These are phyloP conservation scores for Cynara cardunculus DNA, from an alignment of 129 eudicot genomes.

Conservation along the genomic window DNA sequence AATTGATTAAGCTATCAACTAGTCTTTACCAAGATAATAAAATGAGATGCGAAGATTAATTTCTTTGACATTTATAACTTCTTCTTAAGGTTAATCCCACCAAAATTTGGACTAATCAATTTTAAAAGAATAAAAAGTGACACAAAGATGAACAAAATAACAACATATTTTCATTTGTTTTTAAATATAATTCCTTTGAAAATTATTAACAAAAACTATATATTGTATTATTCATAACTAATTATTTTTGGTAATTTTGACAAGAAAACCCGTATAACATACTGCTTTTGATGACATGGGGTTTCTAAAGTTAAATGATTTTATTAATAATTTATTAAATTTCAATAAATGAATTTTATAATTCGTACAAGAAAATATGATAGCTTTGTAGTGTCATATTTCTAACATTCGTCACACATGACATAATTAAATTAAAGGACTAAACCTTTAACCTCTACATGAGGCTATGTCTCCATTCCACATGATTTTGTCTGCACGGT, in stretches of 20 bases:
- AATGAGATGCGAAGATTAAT: no score
- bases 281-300: background rate
- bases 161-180: background rate
- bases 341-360: no score
- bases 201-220: no score
- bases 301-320: no score
- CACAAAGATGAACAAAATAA: background rate
- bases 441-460: background rate
- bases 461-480: constrained; percentile 20
- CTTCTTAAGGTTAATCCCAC: no score
- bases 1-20: no score
- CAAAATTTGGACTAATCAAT: no score
- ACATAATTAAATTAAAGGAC: constrained; percentile 7
- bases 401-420: constrained; percentile 19
- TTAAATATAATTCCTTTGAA: background rate
- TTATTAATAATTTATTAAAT: no score
- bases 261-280: background rate
- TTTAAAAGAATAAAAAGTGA: background rate
- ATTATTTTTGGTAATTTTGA: no score
- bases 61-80: no score
- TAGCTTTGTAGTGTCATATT: background rate
- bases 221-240: background rate
- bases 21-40: no score
- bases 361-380: background rate
- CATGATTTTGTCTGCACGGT: constrained; percentile 12